These are phyloP conservation scores for Ophiosphaerella herpotricha DNA, from an alignment of 2,329 filamentous ascomycete species.

Conservation along the genomic window DNA sequence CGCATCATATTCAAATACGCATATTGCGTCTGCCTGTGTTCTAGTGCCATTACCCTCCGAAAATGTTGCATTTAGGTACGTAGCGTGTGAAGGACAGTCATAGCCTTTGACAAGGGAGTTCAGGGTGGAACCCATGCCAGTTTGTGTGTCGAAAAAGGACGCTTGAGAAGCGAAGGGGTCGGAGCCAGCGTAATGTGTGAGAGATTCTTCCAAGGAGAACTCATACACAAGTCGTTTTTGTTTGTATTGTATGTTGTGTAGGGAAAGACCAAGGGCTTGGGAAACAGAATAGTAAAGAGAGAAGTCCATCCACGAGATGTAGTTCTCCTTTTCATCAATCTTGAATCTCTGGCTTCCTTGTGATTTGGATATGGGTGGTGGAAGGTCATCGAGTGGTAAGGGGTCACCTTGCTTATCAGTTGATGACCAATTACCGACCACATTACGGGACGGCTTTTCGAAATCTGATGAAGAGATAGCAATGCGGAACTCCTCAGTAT, in stretches of 20 bases:
- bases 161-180: slow-evolving; percentile 55
- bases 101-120: slow-evolving; percentile 53
- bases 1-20: slow-evolving; percentile 39
- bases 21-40: slow-evolving; percentile 56
- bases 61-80: slow-evolving; percentile 56
- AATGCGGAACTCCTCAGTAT: slow-evolving; percentile 53
- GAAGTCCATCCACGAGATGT: slow-evolving; percentile 59
- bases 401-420: slow-evolving; percentile 49
- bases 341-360: slow-evolving; percentile 49
- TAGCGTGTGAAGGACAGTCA: slow-evolving; percentile 59
- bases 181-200: slow-evolving; percentile 58
- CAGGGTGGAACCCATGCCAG: slow-evolving; percentile 54
- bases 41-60: slow-evolving; percentile 45
- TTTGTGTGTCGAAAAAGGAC: slow-evolving; percentile 55
- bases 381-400: slow-evolving; percentile 56
- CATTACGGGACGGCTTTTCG: slow-evolving; percentile 53
- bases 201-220: slow-evolving; percentile 59
- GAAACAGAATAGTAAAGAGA: slow-evolving; percentile 58
- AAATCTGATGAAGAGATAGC: slow-evolving; percentile 53
- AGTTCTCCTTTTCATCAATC: slow-evolving; percentile 51
- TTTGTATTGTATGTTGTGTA: slow-evolving; percentile 60
- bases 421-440: slow-evolving; percentile 55
- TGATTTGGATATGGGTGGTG: slow-evolving; percentile 56
- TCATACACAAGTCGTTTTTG: slow-evolving; percentile 62
- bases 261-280: slow-evolving; percentile 54